Evolutionary conservation across 768 basidiomycete genomes (phyloP), one percentile per base, ranked within the genome.

Genomic region (Termitomyces sp.): DNA sequence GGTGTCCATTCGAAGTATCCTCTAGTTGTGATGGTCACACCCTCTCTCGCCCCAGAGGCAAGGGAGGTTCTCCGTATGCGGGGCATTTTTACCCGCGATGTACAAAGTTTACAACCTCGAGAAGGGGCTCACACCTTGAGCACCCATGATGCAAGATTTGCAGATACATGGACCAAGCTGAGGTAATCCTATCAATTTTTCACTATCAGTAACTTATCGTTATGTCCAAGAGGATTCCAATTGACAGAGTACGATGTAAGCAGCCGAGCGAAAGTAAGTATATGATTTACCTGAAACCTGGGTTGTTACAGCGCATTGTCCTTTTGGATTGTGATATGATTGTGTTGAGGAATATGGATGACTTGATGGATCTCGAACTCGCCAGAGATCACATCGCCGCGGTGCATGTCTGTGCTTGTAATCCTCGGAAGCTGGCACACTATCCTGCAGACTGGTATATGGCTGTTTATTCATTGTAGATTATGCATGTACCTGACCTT

Each of bases 281-380:
- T 28, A 28, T 30, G 43, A 28, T 44, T 24, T 44, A 32, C 14
- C 20, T 56, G 52, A 20, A 20, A 40, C 14, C 7, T 28, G 58
- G 30, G 60, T 54, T 61, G 52, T 63, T 33, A 53, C 54, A 92
- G 90, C 82, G 88, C 26, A 69, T 95, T 55, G 87, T 94, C 55
- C 78, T 95, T 38, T 72, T 95, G 51, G 94, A 96, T 68, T 84
- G 87, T 20, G 94, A 96, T 73, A 96, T 96, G 94, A 77, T 93
- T 54, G 76, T 94, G 22, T 75, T 78, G 72, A 78, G 73, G 50
- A 94, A 92, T 66, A 93, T 96, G 86, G 94, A 96, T 72, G 80
- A 82, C 32, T 64, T 83, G 40, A 78, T 83, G 73, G 83, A 87
- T 46, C 71, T 91, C 53, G 69, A 75, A 32, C 73, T 96, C 5